Evolutionary conservation across 768 basidiomycete species (phyloP).

Genomic region (Trametes meyenii): DNA sequence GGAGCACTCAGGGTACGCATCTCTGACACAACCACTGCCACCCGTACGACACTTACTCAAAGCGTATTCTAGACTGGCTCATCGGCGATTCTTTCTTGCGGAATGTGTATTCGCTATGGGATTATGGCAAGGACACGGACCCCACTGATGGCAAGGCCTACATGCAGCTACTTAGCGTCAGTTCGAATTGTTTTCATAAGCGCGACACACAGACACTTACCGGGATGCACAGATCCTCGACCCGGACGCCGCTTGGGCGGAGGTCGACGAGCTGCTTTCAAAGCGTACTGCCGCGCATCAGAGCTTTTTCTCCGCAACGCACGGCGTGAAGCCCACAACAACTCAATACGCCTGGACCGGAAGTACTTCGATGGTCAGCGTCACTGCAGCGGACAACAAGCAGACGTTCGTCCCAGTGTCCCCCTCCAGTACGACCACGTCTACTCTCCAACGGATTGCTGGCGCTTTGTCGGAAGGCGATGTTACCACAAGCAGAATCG

Average conservation of each 20-base stretch:
- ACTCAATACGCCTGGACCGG: constrained; percentile 1
- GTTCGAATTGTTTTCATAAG: too few relatives aligned
- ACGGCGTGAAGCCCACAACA: background rate
- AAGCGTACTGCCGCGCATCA: background rate
- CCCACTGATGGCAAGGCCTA: background rate
- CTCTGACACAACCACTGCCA: too few relatives aligned
- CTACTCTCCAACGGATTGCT: background rate
- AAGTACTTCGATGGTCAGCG: background rate
- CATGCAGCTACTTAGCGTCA: constrained; percentile 1
- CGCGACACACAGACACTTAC: too few relatives aligned
- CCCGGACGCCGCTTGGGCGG: background rate
- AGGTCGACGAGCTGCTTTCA: background rate
- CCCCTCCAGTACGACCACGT: background rate
- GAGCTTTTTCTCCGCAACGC: background rate
- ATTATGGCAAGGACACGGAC: constrained; percentile 1
- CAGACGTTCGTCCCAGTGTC: constrained; percentile 2
- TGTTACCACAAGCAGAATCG: too few relatives aligned
- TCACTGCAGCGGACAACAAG: constrained; percentile 3
- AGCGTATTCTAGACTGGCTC: constrained; percentile 1
- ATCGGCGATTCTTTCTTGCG: constrained; percentile 9
- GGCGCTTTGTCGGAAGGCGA: too few relatives aligned
- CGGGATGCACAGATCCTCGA: background rate
- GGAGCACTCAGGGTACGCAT: background rate
- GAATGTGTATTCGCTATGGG: constrained; percentile 5
- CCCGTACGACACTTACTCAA: background rate